These are phyloP conservation scores for Arthonia radiata DNA, from an alignment of 495 filamentous ascomycete genomes.

Conservation along the genomic window DNA sequence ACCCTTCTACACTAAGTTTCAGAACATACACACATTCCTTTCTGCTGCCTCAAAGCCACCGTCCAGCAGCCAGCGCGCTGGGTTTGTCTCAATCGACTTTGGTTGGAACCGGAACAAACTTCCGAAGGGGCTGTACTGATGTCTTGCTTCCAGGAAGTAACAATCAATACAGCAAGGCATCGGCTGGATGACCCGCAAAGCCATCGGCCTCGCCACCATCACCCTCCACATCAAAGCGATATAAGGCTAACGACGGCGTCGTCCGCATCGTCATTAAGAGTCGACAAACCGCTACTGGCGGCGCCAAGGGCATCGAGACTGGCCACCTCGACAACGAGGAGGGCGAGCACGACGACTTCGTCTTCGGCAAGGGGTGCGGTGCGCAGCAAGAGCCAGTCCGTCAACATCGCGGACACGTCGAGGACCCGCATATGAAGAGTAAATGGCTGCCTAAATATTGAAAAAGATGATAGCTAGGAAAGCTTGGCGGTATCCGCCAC, in stretches of 20 bases:
- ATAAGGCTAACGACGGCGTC: conserved; percentile 17
- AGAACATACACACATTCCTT: too few species aligned
- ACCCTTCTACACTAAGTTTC: too few species aligned
- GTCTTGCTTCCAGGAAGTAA: too few species aligned
- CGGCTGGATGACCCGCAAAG: conserved; percentile 58
- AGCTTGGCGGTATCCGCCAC: too few species aligned
- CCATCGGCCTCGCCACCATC: conserved; percentile 43
- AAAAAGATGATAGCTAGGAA: too few species aligned
- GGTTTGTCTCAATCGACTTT: too few species aligned
- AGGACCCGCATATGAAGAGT: too few species aligned
- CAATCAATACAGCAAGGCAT: conserved; percentile 55
- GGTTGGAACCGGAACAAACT: too few species aligned
- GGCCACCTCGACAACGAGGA: conserved; percentile 44
- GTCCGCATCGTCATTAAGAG: conserved; percentile 64
- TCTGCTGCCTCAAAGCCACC: too few species aligned
- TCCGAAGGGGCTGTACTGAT: too few species aligned
- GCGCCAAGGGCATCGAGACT: conserved; percentile 47
- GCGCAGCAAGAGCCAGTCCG: conserved; percentile 31
- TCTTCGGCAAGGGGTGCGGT: conserved; percentile 52
- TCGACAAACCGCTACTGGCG: conserved; percentile 53
- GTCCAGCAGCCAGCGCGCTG: too few species aligned
- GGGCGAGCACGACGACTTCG: conserved; percentile 50
- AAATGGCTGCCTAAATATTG: too few species aligned
- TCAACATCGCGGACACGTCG: conserved; percentile 14
- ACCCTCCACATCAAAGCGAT: conserved; percentile 46